These are phyloP conservation scores for Piper betle DNA, from an alignment of 164 flowering plant genomes.

Conservation along the genomic window DNA sequence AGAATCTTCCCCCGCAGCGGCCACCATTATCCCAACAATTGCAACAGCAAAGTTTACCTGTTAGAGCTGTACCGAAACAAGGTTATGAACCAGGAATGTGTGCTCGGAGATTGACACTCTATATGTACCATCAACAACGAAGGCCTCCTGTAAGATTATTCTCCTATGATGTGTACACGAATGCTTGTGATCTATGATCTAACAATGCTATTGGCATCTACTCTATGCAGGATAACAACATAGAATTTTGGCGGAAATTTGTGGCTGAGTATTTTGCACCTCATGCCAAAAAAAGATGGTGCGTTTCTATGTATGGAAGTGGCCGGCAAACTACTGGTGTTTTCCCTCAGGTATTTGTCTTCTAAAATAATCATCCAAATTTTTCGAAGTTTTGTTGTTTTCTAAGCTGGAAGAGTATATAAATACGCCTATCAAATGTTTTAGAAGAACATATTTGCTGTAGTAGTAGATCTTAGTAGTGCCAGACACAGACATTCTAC, in stretches of 20 bases:
- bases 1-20: slow-evolving; percentile 61
- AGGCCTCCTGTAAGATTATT: slow-evolving; percentile 61
- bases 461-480: too few species aligned
- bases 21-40: slow-evolving; percentile 50
- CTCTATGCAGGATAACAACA: slow-evolving; percentile 70
- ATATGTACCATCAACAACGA: slow-evolving; percentile 85
- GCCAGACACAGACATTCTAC: too few species aligned
- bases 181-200: background rate
- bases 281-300: slow-evolving; percentile 96
- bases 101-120: slow-evolving; percentile 76
- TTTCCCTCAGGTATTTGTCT: slow-evolving; percentile 73
- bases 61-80: slow-evolving; percentile 53
- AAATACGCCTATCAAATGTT: too few species aligned
- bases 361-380: background rate
- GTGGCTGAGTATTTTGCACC: slow-evolving; percentile 93
- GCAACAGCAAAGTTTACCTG: slow-evolving; percentile 52
- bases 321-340: slow-evolving; percentile 96
- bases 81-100: slow-evolving; percentile 82
- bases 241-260: slow-evolving; percentile 97
- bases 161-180: background rate
- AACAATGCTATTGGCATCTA: background rate
- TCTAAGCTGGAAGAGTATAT: too few species aligned
- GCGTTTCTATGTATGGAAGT: slow-evolving; percentile 95
- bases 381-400: too few species aligned
- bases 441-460: too few species aligned